Base-by-base conservation (phyloP, 305 asterid species). In the Withania somnifera region DNA sequence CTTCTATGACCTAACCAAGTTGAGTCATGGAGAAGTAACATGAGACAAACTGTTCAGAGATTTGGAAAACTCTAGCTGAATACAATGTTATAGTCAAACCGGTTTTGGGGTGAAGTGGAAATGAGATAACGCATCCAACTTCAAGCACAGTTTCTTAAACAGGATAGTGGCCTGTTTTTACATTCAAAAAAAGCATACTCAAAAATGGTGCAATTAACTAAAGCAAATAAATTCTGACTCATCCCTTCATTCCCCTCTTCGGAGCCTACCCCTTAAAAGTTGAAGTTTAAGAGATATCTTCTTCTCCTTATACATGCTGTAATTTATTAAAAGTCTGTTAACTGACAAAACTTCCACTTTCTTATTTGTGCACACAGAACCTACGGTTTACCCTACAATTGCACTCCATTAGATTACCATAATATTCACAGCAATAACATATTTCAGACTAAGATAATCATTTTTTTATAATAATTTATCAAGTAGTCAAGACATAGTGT, bases 21-120 rank as follows among this genome's bases (percentile, higher is more conserved):
- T 67, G 38, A 67, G 53, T 11, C 66, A 50, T 20, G 11, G 34
- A 82, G 83, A 64, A 51, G 87, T 58, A 83, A 73, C 34, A 51
- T 64, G 82, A 20, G 36, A 83, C 11, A 82, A 83, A 79, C 64
- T 26, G 38, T 81, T 7, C 8, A 56, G 60, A 77, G 3, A 50
- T 9, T n/a, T n/a, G n/a, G 63, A 30, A 42, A 42, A 81, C 66
- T 19, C 14, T 51, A 14, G 1, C 42, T 42, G 34, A 81, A 66
- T 61, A 42, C n/a, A 71, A 28, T 57, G 58, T 81, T 80, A 77
- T 75, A 83, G 75, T 51, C 83, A 73, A 92, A 94, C 99, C 83
- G 97, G 99, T 89, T 96, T 96, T 7, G 98, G 99, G 85, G 98
- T 85, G 85, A 96, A 96, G 90, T 93, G 97, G 97, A 94, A 96